Base-by-base conservation (phyloP, 768 basidiomycete species). In the Leccinum truebloodii region DNA sequence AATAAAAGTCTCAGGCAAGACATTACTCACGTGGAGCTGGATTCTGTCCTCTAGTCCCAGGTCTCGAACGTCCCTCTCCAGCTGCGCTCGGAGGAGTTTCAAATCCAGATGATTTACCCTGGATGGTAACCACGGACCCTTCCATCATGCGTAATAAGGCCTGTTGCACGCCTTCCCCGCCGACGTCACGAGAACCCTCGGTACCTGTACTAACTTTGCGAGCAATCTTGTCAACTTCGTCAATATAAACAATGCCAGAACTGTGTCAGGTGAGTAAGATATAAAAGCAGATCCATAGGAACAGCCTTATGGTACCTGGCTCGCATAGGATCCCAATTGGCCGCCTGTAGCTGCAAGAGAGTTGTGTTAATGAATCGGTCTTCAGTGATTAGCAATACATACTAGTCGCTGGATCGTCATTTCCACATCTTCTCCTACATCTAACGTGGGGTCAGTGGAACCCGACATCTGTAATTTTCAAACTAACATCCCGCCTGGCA, bases 341-440 rank as follows among this genome's bases (percentile, higher is more conserved):
- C 90, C 28, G 92, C 90, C 81, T 95, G 94, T 7, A 97, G 77
- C 91, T 93, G 51, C 30, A 63, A 65, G 39, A 20, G 65, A 58
- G 35, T n/a, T 54, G 12, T 55, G 50, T 52, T 4, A 20, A 28
- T 58, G 41, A 49, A 18, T 50, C 8, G 3, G 24, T 50, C 26
- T 34, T 54, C 52, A 32, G 55, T 3, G 32, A 46, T 51, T 20
- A 41, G 44, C 32, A 44, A 28, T 22, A 64, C 80, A 73, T 65
- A 89, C 92, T 68, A 98, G 77, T 60, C 96, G 82, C 60, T 94
- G 88, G 26, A 98, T 85, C 49, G 91, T 88, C 80, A 89, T 89
- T 62, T 98, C 96, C 8, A 97, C 95, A 70, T 98, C 96, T 69
- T 97, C 96, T 64, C 95, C 95, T 51, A 98, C 93, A 76, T 97